phyloP scores from a whole-genome alignment of 805 yeast genomes.

The Suhomyces sp. region DNA sequence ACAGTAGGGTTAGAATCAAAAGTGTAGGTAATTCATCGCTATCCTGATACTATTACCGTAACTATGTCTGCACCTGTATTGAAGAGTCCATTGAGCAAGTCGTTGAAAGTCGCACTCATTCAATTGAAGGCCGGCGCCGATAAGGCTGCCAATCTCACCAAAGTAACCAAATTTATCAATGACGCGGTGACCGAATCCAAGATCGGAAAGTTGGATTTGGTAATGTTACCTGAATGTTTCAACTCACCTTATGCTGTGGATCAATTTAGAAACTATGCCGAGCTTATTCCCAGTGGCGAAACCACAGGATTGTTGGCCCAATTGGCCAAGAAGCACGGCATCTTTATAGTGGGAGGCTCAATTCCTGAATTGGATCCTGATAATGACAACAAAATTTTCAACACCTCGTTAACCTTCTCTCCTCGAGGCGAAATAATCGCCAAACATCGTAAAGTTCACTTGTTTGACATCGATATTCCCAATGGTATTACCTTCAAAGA shows the following conservation, averaged over 20 bases:
- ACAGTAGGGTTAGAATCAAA: neutral
- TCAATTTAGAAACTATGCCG: conserved; percentile 86
- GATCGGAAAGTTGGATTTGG: conserved; percentile 51
- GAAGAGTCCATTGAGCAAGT: conserved; percentile 47
- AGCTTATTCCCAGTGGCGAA: conserved; percentile 74
- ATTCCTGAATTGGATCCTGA: conserved; percentile 69
- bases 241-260: conserved; percentile 91
- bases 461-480: conserved; percentile 91
- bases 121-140: conserved; percentile 82
- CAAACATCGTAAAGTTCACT: conserved; percentile 85
- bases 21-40: too few relatives aligned
- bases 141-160: conserved; percentile 70
- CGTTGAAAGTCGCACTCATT: conserved; percentile 75
- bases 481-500: conserved; percentile 88
- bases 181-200: conserved; percentile 50
- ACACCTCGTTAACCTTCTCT: conserved; percentile 51
- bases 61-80: conserved; percentile 13
- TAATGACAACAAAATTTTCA: conserved; percentile 44
- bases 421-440: conserved; percentile 76
- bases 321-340: conserved; percentile 61
- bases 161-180: conserved; percentile 60
- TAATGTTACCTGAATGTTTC: conserved; percentile 93
- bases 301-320: conserved; percentile 58
- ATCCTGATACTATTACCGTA: neutral
- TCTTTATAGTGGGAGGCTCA: conserved; percentile 85